A percentile compares a stretch with the other conserved stretches of the same genome.
phyloP scores from a whole-genome alignment of 768 basidiomycete species.

The Suillus plorans region DNA sequence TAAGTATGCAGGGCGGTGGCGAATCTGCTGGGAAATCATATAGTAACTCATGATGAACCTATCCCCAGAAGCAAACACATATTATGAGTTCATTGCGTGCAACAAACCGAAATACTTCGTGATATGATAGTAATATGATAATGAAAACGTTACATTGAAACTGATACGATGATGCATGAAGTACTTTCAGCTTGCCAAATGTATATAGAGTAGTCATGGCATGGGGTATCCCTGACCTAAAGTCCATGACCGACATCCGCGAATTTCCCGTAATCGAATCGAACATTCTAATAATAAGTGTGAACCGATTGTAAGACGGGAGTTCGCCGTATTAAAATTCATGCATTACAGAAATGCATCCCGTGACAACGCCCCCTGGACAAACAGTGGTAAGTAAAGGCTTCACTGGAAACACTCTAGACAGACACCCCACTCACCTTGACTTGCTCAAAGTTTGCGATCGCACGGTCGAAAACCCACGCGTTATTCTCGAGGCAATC shows the following conservation, averaged over 20 bases:
- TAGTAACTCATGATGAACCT: constrained; percentile 3
- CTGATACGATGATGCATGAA: constrained; percentile 9
- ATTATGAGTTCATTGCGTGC: constrained; percentile 1
- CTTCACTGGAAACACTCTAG: not conserved
- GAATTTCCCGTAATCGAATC: constrained; percentile 6
- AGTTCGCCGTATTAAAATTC: not conserved
- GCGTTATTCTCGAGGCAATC: constrained; percentile 83
- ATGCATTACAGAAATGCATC: constrained; percentile 51
- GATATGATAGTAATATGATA: constrained; percentile 22
- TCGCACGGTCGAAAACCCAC: constrained; percentile 80
- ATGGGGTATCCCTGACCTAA: not conserved
- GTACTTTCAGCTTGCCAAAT: constrained; percentile 15
- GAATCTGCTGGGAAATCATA: not conserved
- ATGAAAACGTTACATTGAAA: constrained; percentile 25
- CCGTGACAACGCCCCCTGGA: constrained; percentile 48
- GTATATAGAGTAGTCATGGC: constrained; percentile 11
- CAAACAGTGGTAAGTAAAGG: constrained; percentile 23
- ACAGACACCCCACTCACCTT: constrained; percentile 53
- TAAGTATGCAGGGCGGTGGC: not conserved
- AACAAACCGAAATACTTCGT: constrained; percentile 14
- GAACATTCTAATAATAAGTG: constrained; percentile 13
- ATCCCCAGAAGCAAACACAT: constrained; percentile 12
- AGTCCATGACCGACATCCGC: not conserved
- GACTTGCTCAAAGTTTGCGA: constrained; percentile 86
- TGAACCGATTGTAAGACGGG: constrained; percentile 8